phyloP scores from a whole-genome alignment of 208 protist genomes.

The Acanthamoeba triangularis region DNA sequence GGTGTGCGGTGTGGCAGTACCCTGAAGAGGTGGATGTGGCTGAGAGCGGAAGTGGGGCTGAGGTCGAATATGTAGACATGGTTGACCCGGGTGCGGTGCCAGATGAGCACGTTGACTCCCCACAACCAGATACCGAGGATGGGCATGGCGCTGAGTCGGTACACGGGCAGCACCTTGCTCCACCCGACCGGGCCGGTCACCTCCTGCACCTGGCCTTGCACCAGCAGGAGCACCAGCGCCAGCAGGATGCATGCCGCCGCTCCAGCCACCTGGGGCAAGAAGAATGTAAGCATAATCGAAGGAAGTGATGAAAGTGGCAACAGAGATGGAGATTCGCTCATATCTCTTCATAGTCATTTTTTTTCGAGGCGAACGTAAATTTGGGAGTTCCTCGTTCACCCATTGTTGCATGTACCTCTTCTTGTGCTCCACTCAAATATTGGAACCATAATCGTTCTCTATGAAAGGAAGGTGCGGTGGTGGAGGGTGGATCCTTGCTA shows the following conservation, averaged over 20 bases:
- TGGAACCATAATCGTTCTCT: neutral
- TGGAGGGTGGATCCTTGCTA: neutral
- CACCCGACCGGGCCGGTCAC: neutral
- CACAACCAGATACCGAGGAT: constrained; percentile 83
- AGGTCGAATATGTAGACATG: constrained; percentile 84
- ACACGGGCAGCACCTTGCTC: constrained; percentile 2
- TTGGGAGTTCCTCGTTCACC: neutral
- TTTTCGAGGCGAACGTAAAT: neutral
- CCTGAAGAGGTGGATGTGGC: constrained; percentile 68
- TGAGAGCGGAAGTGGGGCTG: constrained; percentile 72
- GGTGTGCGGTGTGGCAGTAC: neutral
- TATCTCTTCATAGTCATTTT: neutral
- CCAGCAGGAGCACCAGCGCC: constrained; percentile 10
- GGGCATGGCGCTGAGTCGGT: constrained; percentile 64
- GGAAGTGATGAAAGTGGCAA: neutral
- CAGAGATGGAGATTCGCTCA: neutral
- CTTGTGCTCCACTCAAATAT: neutral
- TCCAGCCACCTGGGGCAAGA: neutral
- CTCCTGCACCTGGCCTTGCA: neutral
- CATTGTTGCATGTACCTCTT: neutral
- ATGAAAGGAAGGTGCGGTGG: neutral
- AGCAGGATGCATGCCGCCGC: neutral
- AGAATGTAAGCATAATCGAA: neutral
- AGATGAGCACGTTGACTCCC: constrained; percentile 80
- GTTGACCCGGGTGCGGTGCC: constrained; percentile 78